Percentiles rank a stretch among this genome's conserved stretches.
phyloP scores from a whole-genome alignment of 805 yeast genomes.

The Wickerhamomyces queroliae region DNA sequence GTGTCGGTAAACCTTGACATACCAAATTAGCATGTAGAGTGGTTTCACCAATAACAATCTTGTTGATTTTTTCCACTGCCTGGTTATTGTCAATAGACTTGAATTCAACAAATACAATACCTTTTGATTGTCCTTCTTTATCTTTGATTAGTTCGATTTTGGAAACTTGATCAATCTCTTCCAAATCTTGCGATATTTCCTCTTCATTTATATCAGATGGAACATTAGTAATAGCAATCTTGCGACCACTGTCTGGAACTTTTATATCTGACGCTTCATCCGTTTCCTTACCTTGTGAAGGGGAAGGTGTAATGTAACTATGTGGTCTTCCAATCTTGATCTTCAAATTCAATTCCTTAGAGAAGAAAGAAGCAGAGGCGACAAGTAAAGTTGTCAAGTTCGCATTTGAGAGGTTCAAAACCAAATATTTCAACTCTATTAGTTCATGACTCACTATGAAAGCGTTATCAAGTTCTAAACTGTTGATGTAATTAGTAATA shows the following conservation, averaged over 20 bases:
- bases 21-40: constrained; percentile 30
- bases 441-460: constrained; percentile 28
- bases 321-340: constrained; percentile 36
- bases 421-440: constrained; percentile 29
- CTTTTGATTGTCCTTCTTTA: constrained; percentile 43
- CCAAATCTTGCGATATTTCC: constrained; percentile 35
- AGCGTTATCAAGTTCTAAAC: constrained; percentile 38
- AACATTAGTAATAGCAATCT: constrained; percentile 40
- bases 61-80: constrained; percentile 27
- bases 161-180: constrained; percentile 32
- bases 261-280: constrained; percentile 25
- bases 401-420: constrained; percentile 46
- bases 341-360: constrained; percentile 25
- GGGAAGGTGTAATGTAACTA: constrained; percentile 34
- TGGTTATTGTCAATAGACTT: background rate
- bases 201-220: constrained; percentile 38
- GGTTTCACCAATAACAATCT: constrained; percentile 30
- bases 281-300: constrained; percentile 4
- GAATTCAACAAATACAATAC: constrained; percentile 52
- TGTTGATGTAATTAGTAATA: constrained; percentile 38
- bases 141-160: constrained; percentile 40
- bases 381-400: constrained; percentile 50
- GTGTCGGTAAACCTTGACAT: constrained; percentile 27
- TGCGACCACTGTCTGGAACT: constrained; percentile 37
- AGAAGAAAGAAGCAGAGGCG: constrained; percentile 34